These are phyloP conservation scores for Diaporthe helianthi DNA, from an alignment of 2,329 filamentous ascomycete species.

Conservation along the genomic window DNA sequence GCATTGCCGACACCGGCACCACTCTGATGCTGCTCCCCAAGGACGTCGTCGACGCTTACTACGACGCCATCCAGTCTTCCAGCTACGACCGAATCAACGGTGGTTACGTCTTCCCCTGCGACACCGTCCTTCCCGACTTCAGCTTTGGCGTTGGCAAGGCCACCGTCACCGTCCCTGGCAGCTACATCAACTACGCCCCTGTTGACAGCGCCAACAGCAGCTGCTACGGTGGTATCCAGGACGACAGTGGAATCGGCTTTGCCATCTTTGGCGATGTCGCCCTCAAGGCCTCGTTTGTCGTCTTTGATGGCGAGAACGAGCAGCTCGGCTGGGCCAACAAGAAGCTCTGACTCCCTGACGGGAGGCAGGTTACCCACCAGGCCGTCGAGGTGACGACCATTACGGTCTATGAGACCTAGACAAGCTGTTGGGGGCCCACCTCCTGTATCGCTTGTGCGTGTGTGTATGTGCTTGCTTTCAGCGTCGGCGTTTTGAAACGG, in stretches of 20 bases:
- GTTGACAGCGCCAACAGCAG: constrained; percentile 36
- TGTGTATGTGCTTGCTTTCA: constrained; percentile 25
- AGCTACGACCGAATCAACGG: constrained; percentile 40
- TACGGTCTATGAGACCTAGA: constrained; percentile 19
- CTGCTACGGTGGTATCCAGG: constrained; percentile 49
- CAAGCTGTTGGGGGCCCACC: constrained; percentile 10
- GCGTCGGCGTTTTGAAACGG: constrained; percentile 25
- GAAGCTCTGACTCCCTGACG: constrained; percentile 33
- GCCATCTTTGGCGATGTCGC: constrained; percentile 43
- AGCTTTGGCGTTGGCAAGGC: constrained; percentile 44
- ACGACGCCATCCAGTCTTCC: constrained; percentile 54
- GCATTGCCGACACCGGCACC: constrained; percentile 67
- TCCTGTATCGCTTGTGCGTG: constrained; percentile 24
- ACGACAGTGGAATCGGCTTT: constrained; percentile 39
- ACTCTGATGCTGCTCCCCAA: constrained; percentile 60
- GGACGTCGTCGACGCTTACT: constrained; percentile 58
- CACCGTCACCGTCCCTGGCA: constrained; percentile 46
- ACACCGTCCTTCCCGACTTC: constrained; percentile 44
- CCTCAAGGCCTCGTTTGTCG: constrained; percentile 44
- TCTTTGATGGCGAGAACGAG: constrained; percentile 46
- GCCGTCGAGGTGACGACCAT: constrained; percentile 29
- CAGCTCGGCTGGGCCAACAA: constrained; percentile 51
- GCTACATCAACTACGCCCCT: constrained; percentile 47
- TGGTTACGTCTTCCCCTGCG: constrained; percentile 55
- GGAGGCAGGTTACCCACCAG: constrained; percentile 20